Evolutionary conservation across 495 filamentous ascomycete genomes (phyloP).

Genomic region (Bacidia gigantensis): DNA sequence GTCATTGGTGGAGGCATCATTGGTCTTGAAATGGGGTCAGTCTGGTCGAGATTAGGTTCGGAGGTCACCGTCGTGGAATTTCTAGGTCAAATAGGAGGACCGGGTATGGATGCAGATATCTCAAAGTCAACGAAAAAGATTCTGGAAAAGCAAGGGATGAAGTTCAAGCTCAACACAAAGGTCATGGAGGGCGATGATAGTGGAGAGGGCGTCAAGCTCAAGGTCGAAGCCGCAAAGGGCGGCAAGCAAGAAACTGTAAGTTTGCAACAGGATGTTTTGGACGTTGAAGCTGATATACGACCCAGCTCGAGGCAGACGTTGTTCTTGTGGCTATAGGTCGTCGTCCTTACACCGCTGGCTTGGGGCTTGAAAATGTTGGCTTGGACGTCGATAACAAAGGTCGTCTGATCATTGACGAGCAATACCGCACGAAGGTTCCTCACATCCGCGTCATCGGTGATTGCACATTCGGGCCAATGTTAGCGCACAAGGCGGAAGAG

Average conservation of each 20-base stretch:
- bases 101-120: constrained; percentile 93
- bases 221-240: constrained; percentile 86
- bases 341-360: constrained; percentile 80
- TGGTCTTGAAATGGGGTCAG: constrained; percentile 96
- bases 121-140: constrained; percentile 87
- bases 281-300: neutral
- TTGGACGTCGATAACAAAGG: constrained; percentile 89
- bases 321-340: constrained; percentile 95
- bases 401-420: constrained; percentile 89
- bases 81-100: constrained; percentile 88
- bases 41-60: constrained; percentile 85
- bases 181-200: constrained; percentile 72
- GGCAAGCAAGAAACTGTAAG: constrained; percentile 83
- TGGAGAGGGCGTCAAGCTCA: constrained; percentile 60
- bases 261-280: neutral
- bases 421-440: constrained; percentile 92
- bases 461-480: constrained; percentile 96
- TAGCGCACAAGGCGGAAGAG: constrained; percentile 98
- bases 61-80: constrained; percentile 97
- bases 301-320: constrained; percentile 84
- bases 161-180: constrained; percentile 96
- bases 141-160: constrained; percentile 90
- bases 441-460: constrained; percentile 97
- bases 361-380: constrained; percentile 86
- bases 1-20: constrained; percentile 99